Evolutionary conservation across 2,329 filamentous ascomycete genomes (phyloP), one percentile per base, ranked within the genome.

Genomic region (Trichophyton mentagrophytes): DNA sequence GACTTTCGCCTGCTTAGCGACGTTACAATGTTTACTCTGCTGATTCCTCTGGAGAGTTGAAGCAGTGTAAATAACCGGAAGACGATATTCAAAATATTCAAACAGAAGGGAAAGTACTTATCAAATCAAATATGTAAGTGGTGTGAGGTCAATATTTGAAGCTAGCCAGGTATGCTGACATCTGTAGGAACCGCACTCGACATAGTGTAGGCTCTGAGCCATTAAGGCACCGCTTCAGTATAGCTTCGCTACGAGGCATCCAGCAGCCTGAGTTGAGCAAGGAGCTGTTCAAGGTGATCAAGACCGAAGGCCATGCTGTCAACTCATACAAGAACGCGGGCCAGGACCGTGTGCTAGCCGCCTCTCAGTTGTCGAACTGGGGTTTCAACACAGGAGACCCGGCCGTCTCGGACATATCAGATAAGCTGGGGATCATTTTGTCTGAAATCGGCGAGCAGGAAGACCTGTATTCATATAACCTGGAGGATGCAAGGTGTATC

Each of bases 371-470:
- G 51, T 95, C 90, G 6, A 91, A 97, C 67, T 99, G 93, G 93
- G 93, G 93, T 61, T 91, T 97, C 76, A 83, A 88, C 63, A 96
- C 91, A 1, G 83, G 84, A 59, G 93, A 99, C 69, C 90, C 95
- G 64, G 84, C 85, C 58, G 80, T 97, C 69, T 90, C 85, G 59
- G 93, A 97, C 71, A 83, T 99, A 67, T 90, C 88, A 62, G 93
- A 97, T 80, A 99, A 99, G 80, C 81, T 99, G 59, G 93, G 90
- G 58, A 92, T 97, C 44, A 79, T 99, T 68, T 79, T 99, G 63
- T 87, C 88, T 22, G 93, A 97, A 78, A 84, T 99, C 63, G 93
- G 90, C 59, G 90, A 96, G 75, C 90, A 95, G 74, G 93, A 99
- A 73, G 91, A 96, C 66, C 71, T 80, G 53, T 97, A 91, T 73